Evolutionary conservation across 2,329 filamentous ascomycete genomes (phyloP).

Genomic region (Fusarium setosum): DNA sequence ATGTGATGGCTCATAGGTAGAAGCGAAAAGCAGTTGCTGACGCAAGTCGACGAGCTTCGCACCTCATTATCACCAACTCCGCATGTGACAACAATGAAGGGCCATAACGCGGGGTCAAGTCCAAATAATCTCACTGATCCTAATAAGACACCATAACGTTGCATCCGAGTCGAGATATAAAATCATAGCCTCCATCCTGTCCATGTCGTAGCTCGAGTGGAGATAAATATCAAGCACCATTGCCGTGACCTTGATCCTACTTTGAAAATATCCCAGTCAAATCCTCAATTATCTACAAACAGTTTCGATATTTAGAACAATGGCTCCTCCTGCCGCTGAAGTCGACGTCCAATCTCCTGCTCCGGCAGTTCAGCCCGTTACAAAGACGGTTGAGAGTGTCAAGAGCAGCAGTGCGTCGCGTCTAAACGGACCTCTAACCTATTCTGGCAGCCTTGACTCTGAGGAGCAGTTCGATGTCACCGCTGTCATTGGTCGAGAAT

Average conservation of each 20-base stretch:
- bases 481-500: constrained; percentile 15
- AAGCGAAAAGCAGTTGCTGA: background rate
- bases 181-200: background rate
- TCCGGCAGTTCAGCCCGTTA: constrained; percentile 10
- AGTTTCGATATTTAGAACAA: too few species aligned
- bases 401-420: constrained; percentile 5
- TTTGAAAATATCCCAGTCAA: background rate
- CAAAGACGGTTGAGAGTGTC: background rate
- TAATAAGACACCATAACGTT: too few species aligned
- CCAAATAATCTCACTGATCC: background rate
- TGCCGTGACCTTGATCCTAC: background rate
- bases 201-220: background rate
- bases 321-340: constrained; percentile 24
- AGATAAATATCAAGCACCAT: background rate
- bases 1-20: background rate
- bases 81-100: background rate
- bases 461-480: constrained; percentile 24
- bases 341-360: constrained; percentile 5
- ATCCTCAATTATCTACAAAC: background rate
- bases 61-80: constrained; percentile 15
- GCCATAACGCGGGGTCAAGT: background rate
- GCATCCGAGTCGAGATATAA: background rate
- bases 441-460: constrained; percentile 8
- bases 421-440: constrained; percentile 11
- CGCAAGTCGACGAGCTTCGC: constrained; percentile 11